Evolutionary conservation across 345 rosid genomes (phyloP), one percentile per base, ranked within the genome.

Genomic region (Luvunga scandens): DNA sequence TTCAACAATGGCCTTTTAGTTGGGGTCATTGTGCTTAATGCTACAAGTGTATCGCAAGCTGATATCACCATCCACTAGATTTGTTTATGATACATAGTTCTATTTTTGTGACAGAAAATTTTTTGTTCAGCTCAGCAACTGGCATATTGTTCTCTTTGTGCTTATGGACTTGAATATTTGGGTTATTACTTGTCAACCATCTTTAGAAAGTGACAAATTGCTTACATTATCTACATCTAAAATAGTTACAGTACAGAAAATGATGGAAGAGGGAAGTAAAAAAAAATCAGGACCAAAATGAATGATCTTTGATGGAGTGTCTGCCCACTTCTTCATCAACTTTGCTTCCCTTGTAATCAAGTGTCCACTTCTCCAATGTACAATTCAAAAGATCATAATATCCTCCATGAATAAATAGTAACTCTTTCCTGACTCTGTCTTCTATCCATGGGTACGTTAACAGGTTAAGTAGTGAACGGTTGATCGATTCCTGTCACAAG

Each of bases 371-470:
- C 82, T 89, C 89, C 77, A 88, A 88, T 77, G 88, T 76, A 82
- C 92, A 91, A 38, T 85, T 88, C 61, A 83, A 76, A 69, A 88
- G 90, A 84, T 89, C 92, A 71, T 90, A 89, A 77, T 88, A 89
- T 76, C 95, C 92, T 76, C 93, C 92, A 81, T 88, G 92, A 83
- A 91, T 74, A 66, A 65, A 83, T 0, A 92, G 75, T 73, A 69
- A 73, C 38, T 73, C 86, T 76, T 76, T 86, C 81, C 78, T 86
- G 36, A 86, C 91, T 81, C 78, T 88, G 0, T 88, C 92, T 85
- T 88, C 71, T 78, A 92, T 86, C 97, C 97, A 92, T 24, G 97
- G 89, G 81, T 92, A 92, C 0, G 87, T 88, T 13, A 92, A 79
- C 85, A 92, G 81, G 87, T 90, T 92, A 77, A 88, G 56, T 55